Percentiles rank a stretch among this genome's conserved stretches.
phyloP scores from a whole-genome alignment of 2,329 filamentous ascomycete species.

The Chalaropsis thielavioides region DNA sequence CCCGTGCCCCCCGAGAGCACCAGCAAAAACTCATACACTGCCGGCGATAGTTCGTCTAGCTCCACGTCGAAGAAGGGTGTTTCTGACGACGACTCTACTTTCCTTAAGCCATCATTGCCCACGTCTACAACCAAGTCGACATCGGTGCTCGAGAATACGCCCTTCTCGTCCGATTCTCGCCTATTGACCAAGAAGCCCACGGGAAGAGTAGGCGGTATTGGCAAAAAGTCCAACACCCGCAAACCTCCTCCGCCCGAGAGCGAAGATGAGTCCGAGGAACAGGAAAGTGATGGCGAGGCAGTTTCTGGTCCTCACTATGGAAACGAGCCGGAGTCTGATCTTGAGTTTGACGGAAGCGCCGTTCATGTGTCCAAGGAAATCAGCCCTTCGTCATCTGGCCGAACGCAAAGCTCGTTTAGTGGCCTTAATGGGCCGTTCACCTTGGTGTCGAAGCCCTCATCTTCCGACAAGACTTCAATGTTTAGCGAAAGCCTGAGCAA shows the following conservation, averaged over 20 bases:
- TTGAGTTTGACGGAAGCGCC: constrained; percentile 42
- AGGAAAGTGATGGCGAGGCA: constrained; percentile 26
- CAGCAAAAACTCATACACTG: constrained; percentile 36
- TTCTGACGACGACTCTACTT: constrained; percentile 15
- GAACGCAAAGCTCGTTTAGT: constrained; percentile 40
- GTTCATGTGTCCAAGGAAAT: constrained; percentile 49
- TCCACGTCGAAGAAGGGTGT: constrained; percentile 18
- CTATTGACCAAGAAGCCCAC: constrained; percentile 24
- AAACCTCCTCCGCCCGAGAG: constrained; percentile 21
- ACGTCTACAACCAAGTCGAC: constrained; percentile 18
- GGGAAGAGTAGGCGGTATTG: not conserved
- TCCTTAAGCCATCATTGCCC: constrained; percentile 9
- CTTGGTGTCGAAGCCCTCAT: constrained; percentile 25
- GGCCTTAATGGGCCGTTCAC: constrained; percentile 34
- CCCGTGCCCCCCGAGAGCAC: constrained; percentile 42
- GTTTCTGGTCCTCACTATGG: constrained; percentile 30
- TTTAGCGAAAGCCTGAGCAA: constrained; percentile 10
- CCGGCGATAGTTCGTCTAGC: constrained; percentile 38
- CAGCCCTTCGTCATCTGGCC: constrained; percentile 40
- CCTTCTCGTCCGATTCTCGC: constrained; percentile 32
- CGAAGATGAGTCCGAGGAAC: constrained; percentile 28
- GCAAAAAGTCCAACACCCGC: constrained; percentile 9
- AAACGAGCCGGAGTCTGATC: constrained; percentile 33
- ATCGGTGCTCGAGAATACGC: constrained; percentile 24
- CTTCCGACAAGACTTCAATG: constrained; percentile 5